A percentile compares a stretch with the other conserved stretches of the same genome.
Conservation (phyloP, 768 basidiomycete species). For the Phanerochaete carnosa region DNA sequence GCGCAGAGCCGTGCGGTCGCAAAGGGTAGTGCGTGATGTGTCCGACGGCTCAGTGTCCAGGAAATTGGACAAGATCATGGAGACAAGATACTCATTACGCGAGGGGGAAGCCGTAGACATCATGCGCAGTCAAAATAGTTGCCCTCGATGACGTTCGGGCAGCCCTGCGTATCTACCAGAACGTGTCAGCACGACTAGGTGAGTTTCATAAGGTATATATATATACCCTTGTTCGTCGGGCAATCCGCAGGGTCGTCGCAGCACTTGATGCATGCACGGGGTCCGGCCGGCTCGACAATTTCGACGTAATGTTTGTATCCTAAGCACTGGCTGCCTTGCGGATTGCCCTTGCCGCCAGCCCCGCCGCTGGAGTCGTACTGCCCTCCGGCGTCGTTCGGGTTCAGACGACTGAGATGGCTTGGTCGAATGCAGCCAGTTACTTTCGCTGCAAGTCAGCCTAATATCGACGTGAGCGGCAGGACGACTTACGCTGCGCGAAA, state of each 20-base stretch:
- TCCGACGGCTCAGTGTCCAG: too few relatives aligned
- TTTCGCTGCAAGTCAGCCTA: slow-evolving; percentile 15
- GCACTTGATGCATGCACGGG: slow-evolving; percentile 55
- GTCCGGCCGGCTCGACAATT: slow-evolving; percentile 48
- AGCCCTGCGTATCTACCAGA: slow-evolving; percentile 43
- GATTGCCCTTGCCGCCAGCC: slow-evolving; percentile 46
- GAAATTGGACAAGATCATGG: too few relatives aligned
- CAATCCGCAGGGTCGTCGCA: slow-evolving; percentile 54
- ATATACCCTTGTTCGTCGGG: slow-evolving; percentile 43
- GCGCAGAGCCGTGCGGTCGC: too few relatives aligned
- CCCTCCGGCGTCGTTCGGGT: slow-evolving; percentile 47
- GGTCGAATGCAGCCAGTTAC: slow-evolving; percentile 58
- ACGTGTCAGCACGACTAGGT: background rate
- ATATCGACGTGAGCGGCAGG: background rate
- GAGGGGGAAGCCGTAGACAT: background rate
- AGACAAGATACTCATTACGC: too few relatives aligned
- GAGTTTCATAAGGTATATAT: background rate
- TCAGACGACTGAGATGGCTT: slow-evolving; percentile 38
- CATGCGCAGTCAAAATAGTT: slow-evolving; percentile 52
- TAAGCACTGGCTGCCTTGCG: slow-evolving; percentile 45
- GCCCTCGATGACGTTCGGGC: slow-evolving; percentile 49
- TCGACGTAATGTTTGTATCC: slow-evolving; percentile 63
- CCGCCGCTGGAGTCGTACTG: slow-evolving; percentile 62
- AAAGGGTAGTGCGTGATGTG: too few relatives aligned
- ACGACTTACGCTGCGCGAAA: slow-evolving; percentile 42